These are phyloP conservation scores for Lignosus rhinocerotis DNA, from an alignment of 1,284 basidiomycete species.

Conservation along the genomic window DNA sequence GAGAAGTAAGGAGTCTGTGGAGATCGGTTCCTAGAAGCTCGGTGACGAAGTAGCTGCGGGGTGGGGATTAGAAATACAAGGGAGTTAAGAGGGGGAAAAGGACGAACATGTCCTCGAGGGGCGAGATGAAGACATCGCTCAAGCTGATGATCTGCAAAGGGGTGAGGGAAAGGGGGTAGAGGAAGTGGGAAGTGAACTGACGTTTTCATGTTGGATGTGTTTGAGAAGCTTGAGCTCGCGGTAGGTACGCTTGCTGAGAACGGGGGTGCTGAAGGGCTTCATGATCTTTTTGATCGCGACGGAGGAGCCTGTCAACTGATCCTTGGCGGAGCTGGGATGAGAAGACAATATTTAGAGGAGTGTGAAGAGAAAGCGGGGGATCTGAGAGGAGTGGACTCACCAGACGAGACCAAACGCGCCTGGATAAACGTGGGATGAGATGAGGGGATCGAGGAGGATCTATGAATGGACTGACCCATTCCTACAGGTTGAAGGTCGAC, in stretches of 20 bases:
- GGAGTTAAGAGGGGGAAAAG: slow-evolving; percentile 1
- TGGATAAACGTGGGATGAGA: slow-evolving; percentile 32
- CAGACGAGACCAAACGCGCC: slow-evolving; percentile 96
- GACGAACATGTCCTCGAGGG: slow-evolving; percentile 91
- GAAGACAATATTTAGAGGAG: neutral
- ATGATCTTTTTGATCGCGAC: slow-evolving; percentile 89
- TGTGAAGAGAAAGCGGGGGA: neutral
- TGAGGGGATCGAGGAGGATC: slow-evolving; percentile 16
- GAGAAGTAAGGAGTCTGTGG: slow-evolving; percentile 93
- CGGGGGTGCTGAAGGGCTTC: slow-evolving; percentile 90
- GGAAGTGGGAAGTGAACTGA: slow-evolving; percentile 36
- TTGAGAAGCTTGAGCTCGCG: slow-evolving; percentile 98
- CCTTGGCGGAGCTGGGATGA: slow-evolving; percentile 84
- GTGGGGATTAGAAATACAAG: slow-evolving; percentile 11
- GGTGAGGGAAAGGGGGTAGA: neutral
- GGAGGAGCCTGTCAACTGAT: slow-evolving; percentile 92
- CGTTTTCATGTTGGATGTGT: slow-evolving; percentile 99
- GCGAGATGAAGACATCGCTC: slow-evolving; percentile 99
- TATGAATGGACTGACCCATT: slow-evolving; percentile 74
- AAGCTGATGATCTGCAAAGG: slow-evolving; percentile 89
- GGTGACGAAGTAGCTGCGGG: slow-evolving; percentile 93
- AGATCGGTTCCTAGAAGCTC: slow-evolving; percentile 98
- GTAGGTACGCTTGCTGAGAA: slow-evolving; percentile 97
- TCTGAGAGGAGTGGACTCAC: slow-evolving; percentile 44
- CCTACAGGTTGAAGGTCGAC: slow-evolving; percentile 99